Base-by-base conservation (phyloP, 306 rosid species). In the Abrus pulchellus region DNA sequence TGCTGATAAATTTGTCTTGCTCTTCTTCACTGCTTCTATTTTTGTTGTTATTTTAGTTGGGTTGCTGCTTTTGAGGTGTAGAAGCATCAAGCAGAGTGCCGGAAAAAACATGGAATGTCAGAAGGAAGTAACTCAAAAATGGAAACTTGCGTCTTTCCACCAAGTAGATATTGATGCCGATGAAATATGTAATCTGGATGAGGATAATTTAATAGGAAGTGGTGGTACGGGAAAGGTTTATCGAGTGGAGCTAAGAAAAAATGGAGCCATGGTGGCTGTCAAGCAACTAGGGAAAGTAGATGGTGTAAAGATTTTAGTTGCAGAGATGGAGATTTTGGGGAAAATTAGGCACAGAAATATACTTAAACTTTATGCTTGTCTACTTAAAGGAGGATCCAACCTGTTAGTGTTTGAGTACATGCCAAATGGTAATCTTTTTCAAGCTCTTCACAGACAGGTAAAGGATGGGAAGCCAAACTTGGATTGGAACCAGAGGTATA, bases 151-250 rank as follows among this genome's bases (percentile, higher is more conserved):
- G 10, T 87, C 97, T 78, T 96, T 93, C 83, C 86, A 92, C 86
- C 93, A 87, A 36, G 65, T 92, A 71, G 93, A 96, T 80, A 82
- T 96, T 41, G 92, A 92, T 70, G 91, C 78, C 0, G 89, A 92
- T 56, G 98, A 96, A 80, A 86, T 96, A 79, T 84, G 97, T 61
- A 79, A 80, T 74, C 84, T 96, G 80, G 82, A 90, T 64, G 97
- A 92, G 82, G 90, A 85, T 63, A 88, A 90, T 77, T 79, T 96
- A 83, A 90, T 96, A 53, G 99, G 99, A 3, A 90, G 91, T 27
- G 99, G 99, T 5, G 89, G 94, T 52, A 90, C 99, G 0, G 99
- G 98, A 74, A 96, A 87, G 78, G 99, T 96, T 62, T 93, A 93
- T 80, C 89, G 99, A 63, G 77, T 92, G 69, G 92, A 85, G 56